phyloP scores from a whole-genome alignment of 805 yeast genomes.

The Suhomyces canberraensis region DNA sequence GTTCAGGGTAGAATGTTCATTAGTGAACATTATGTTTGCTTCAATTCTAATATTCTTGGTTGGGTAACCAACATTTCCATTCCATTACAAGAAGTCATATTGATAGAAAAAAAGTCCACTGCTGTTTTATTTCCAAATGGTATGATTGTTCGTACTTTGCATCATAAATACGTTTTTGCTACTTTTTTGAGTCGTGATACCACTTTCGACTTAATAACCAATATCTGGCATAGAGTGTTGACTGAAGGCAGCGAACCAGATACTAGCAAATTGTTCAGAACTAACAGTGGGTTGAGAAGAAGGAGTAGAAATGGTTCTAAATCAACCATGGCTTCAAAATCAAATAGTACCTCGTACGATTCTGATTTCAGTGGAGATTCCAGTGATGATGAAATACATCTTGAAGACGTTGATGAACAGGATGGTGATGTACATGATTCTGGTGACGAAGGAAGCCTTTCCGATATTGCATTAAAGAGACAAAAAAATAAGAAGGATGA shows the following conservation, averaged over 20 bases:
- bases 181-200: conserved; percentile 81
- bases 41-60: conserved; percentile 82
- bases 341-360: conserved; percentile 10
- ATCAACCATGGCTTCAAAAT: conserved; percentile 6
- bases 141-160: conserved; percentile 63
- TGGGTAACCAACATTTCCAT: conserved; percentile 84
- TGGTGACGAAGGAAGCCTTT: conserved; percentile 10
- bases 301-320: conserved; percentile 8
- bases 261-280: conserved; percentile 4
- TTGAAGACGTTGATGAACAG: conserved; percentile 30
- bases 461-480: conserved; percentile 12
- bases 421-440: conserved; percentile 20
- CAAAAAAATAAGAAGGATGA: conserved; percentile 18
- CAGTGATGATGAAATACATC: conserved; percentile 11
- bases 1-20: conserved; percentile 85
- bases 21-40: conserved; percentile 74
- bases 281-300: background rate
- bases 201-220: conserved; percentile 65
- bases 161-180: conserved; percentile 73
- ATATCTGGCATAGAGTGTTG: conserved; percentile 59
- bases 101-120: conserved; percentile 77
- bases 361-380: conserved; percentile 12
- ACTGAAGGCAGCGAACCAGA: conserved; percentile 17
- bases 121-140: conserved; percentile 93
- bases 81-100: conserved; percentile 64